Evolutionary conservation across 2,329 filamentous ascomycete genomes (phyloP).

Genomic region (Pseudocercospora cruenta): DNA sequence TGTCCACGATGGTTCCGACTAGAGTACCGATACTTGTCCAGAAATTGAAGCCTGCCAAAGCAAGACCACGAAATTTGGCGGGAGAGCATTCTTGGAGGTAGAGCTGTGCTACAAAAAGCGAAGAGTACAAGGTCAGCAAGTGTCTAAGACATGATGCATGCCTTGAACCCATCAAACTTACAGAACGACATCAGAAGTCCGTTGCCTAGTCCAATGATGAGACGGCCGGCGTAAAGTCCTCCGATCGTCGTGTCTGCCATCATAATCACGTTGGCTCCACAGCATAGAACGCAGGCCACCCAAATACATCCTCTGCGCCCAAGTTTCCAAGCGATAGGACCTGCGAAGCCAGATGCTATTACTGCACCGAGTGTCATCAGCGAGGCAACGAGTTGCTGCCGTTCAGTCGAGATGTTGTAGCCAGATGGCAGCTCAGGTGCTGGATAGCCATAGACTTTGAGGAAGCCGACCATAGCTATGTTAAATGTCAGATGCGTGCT

Average conservation of each 20-base stretch:
- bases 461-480: constrained; percentile 19
- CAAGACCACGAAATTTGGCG: constrained; percentile 46
- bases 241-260: constrained; percentile 56
- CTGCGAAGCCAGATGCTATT: constrained; percentile 46
- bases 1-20: constrained; percentile 29
- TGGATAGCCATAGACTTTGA: constrained; percentile 38
- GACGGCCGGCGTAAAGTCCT: constrained; percentile 20
- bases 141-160: too few relatives aligned
- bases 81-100: constrained; percentile 41
- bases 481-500: neutral
- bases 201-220: constrained; percentile 32
- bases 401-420: constrained; percentile 42
- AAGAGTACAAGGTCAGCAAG: too few relatives aligned
- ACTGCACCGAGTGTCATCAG: constrained; percentile 54
- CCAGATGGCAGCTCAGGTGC: constrained; percentile 34
- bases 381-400: constrained; percentile 52
- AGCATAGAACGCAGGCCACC: constrained; percentile 54
- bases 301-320: constrained; percentile 53
- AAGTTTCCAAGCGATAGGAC: constrained; percentile 45
- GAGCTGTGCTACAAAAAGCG: too few relatives aligned
- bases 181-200: constrained; percentile 36
- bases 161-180: too few relatives aligned
- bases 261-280: constrained; percentile 60
- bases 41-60: constrained; percentile 51
- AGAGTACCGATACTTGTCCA: constrained; percentile 49